A percentile compares a stretch with the other conserved stretches of the same genome.
Evolutionary conservation across 768 basidiomycete species (phyloP).

Genomic region (Lactarius psammicola): DNA sequence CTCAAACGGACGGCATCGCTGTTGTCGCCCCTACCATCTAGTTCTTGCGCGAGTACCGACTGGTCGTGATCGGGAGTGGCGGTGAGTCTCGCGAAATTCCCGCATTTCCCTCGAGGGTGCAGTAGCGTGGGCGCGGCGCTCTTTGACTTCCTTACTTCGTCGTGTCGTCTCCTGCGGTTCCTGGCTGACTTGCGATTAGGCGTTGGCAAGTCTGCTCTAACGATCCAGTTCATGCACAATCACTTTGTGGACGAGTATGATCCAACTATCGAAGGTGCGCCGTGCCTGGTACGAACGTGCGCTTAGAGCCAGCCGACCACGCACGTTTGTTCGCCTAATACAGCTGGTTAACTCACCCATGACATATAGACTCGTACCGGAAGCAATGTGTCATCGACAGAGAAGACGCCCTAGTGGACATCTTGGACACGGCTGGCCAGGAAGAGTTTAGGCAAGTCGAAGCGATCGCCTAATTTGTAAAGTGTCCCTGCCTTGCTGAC

Average conservation of each 20-base stretch:
- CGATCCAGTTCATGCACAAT: constrained; percentile 97
- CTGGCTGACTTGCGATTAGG: constrained; percentile 35
- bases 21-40: constrained; percentile 34
- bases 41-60: constrained; percentile 95
- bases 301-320: not conserved
- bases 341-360: not conserved
- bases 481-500: not conserved
- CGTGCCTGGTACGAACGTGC: constrained; percentile 12
- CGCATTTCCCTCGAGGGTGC: not conserved
- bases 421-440: constrained; percentile 95
- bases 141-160: not conserved
- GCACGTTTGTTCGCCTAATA: constrained; percentile 20
- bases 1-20: not conserved
- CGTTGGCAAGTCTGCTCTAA: constrained; percentile 87
- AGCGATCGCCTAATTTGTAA: not conserved
- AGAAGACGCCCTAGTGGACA: constrained; percentile 93
- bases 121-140: not conserved
- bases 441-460: constrained; percentile 92
- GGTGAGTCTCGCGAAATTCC: constrained; percentile 47
- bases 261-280: constrained; percentile 87
- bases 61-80: constrained; percentile 97
- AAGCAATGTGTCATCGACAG: constrained; percentile 97
- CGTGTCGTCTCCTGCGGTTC: not conserved
- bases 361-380: constrained; percentile 78
- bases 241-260: constrained; percentile 92